Evolutionary conservation across 208 protist genomes (phyloP).

Genomic region (Acanthamoeba castellanii): DNA sequence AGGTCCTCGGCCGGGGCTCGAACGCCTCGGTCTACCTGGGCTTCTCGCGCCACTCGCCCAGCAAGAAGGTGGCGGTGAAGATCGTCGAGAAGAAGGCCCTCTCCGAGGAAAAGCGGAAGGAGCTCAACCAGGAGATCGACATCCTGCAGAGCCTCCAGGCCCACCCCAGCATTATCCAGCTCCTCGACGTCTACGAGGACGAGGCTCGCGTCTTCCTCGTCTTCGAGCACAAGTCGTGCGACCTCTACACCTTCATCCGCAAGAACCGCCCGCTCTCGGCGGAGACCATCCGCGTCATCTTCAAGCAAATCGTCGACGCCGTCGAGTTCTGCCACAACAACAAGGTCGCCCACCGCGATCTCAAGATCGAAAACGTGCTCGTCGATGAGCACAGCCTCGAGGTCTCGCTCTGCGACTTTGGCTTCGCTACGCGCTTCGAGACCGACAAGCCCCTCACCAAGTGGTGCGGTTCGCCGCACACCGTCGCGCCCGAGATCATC

Average conservation of each 20-base stretch:
- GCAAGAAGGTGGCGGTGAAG: background rate
- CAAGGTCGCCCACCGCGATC: background rate
- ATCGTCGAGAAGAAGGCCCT: background rate
- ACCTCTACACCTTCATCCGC: conserved; percentile 55
- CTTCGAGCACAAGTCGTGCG: conserved; percentile 24
- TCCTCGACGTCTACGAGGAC: conserved; percentile 24
- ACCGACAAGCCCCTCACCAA: background rate
- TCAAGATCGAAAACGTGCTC: conserved; percentile 47
- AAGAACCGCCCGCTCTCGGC: conserved; percentile 48
- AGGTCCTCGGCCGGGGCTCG: conserved; percentile 20
- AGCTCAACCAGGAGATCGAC: conserved; percentile 53
- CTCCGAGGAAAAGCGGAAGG: conserved; percentile 13
- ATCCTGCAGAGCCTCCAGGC: conserved; percentile 13
- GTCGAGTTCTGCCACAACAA: conserved; percentile 72
- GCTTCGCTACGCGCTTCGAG: conserved; percentile 44
- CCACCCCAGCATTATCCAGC: conserved; percentile 36
- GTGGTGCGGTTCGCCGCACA: conserved; percentile 52
- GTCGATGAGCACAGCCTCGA: conserved; percentile 52
- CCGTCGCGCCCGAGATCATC: conserved; percentile 57
- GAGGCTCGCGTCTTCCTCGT: conserved; percentile 38
- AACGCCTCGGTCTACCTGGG: conserved; percentile 8
- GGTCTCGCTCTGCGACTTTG: conserved; percentile 9
- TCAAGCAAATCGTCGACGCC: conserved; percentile 73
- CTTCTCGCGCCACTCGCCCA: conserved; percentile 7
- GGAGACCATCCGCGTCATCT: conserved; percentile 58